Evolutionary conservation across 2,329 filamentous ascomycete species (phyloP), one percentile per base, ranked within the genome.

Genomic region (Fusarium cyanostomum): DNA sequence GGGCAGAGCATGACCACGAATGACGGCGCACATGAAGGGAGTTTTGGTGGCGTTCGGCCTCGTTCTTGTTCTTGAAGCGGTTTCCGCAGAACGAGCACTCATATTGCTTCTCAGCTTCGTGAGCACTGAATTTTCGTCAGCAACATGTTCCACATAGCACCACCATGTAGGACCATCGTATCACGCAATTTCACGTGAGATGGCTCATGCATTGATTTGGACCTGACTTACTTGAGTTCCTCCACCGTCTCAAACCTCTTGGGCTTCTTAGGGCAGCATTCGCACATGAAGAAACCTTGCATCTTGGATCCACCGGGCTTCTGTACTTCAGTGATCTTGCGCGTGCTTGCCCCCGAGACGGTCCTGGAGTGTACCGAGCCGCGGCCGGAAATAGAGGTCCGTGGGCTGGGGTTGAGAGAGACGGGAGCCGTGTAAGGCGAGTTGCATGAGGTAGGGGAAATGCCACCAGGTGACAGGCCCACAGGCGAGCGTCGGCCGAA

Each of bases 61-160:
- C 95, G 71, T 98, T 98, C 79, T 98, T 98, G 80, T 98, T 98
- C 79, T 98, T 98, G 82, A 98, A 98, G 10, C 94, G 89, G 74
- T 97, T 97, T 37, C 91, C 91, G 76, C 94, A 98, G 75, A 92
- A 98, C 26, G 88, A 85, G 77, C 94, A 98, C 62, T 92, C 92
- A 76, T 97, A 98, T 77, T 98, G 94, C 77, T 98, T 98, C 77
- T 98, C 95, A 73, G 92, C 89, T 77, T 95, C 92, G 75, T 98
- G 94, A 39, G 89, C 81, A 64, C 94, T 97, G 72, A 15, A 49
- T 43, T 45, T 38, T 56, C 31, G 63, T 74, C 64, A 74, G 72
- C 72, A 50, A 35, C 26, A n/a, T 41, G 31, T 12, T 54, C 26
- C 37, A 28, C 10, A 16, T 8, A 64, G 52, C 8, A 49, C 21